These are phyloP conservation scores for Exophiala sideris DNA, from an alignment of 2,329 filamentous ascomycete species.

Conservation along the genomic window DNA sequence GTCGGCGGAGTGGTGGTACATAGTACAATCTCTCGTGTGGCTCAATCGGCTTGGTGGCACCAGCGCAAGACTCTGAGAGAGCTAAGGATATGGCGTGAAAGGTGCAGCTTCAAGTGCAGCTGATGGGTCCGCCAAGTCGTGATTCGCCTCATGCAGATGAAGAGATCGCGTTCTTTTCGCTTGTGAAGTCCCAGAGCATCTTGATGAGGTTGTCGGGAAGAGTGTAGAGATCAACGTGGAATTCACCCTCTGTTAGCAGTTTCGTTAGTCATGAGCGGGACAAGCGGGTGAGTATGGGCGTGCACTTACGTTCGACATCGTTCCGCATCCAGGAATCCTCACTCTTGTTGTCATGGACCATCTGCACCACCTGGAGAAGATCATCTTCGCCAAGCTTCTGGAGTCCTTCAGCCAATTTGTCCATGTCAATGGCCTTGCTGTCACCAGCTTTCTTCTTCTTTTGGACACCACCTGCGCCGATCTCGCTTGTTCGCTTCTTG, in stretches of 20 bases:
- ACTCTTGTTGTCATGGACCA: constrained; percentile 96
- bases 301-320: constrained; percentile 79
- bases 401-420: constrained; percentile 91
- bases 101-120: not conserved
- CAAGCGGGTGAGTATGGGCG: constrained; percentile 2
- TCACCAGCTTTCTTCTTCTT: constrained; percentile 68
- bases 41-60: too few relatives aligned
- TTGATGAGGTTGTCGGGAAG: constrained; percentile 84
- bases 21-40: too few relatives aligned
- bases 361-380: constrained; percentile 87
- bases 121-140: not conserved
- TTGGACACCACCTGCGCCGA: constrained; percentile 58
- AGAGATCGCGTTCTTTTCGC: constrained; percentile 36
- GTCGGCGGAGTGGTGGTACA: too few relatives aligned
- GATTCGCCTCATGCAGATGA: constrained; percentile 18
- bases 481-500: constrained; percentile 52
- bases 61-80: too few relatives aligned
- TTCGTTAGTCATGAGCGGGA: constrained; percentile 30
- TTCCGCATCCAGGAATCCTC: constrained; percentile 96
- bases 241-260: constrained; percentile 72
- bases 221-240: constrained; percentile 98
- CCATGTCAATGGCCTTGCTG: constrained; percentile 73
- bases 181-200: constrained; percentile 88
- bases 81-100: not conserved
- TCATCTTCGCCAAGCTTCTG: constrained; percentile 91